Conservation (phyloP, 192 early-diverging fungal species). For the Mortierella antarctica region DNA sequence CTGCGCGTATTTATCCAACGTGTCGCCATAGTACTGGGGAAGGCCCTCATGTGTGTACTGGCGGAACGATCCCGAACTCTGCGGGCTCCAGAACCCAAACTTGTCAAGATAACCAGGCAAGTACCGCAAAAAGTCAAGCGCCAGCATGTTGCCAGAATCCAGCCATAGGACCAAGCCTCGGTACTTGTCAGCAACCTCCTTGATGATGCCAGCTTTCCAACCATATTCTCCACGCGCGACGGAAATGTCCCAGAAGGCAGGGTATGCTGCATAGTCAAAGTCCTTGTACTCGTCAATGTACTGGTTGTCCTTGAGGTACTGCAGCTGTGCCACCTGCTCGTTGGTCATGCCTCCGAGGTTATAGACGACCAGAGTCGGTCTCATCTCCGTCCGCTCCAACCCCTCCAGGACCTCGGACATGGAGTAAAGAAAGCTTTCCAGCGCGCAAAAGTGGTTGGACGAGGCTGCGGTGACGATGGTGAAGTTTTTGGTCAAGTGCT, state of each 20-base stretch:
- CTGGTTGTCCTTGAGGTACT: slow-evolving; percentile 47
- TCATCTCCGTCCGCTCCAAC: slow-evolving; percentile 36
- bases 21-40: slow-evolving; percentile 55
- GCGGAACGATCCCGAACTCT: slow-evolving; percentile 53
- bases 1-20: slow-evolving; percentile 43
- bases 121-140: slow-evolving; percentile 51
- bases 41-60: slow-evolving; percentile 61
- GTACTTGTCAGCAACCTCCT: slow-evolving; percentile 56
- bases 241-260: slow-evolving; percentile 60
- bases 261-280: slow-evolving; percentile 61
- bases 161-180: slow-evolving; percentile 61
- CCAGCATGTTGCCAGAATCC: slow-evolving; percentile 63
- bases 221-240: slow-evolving; percentile 61
- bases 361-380: slow-evolving; percentile 60
- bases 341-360: slow-evolving; percentile 59
- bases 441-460: slow-evolving; percentile 63
- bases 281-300: slow-evolving; percentile 56
- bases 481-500: slow-evolving; percentile 36
- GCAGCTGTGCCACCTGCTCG: slow-evolving; percentile 52
- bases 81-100: slow-evolving; percentile 65
- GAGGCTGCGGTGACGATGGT: slow-evolving; percentile 65
- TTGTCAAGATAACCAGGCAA: slow-evolving; percentile 40
- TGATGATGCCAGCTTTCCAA: slow-evolving; percentile 66
- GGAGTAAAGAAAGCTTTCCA: slow-evolving; percentile 60
- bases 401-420: slow-evolving; percentile 48